Evolutionary conservation across 2,329 filamentous ascomycete genomes (phyloP).

Genomic region (Fusarium hainanense): DNA sequence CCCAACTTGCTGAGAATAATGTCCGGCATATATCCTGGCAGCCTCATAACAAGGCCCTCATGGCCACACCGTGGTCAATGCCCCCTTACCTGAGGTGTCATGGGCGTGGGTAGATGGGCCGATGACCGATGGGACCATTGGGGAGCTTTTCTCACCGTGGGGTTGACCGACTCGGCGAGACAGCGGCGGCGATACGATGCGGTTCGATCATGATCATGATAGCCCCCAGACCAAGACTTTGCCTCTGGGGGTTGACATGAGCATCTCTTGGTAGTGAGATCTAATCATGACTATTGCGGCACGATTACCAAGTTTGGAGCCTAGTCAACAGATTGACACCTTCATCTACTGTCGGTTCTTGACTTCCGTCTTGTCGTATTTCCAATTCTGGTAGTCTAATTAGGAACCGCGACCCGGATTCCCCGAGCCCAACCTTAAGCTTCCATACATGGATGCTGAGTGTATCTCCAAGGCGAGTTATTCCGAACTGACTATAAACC

Average conservation of each 20-base stretch:
- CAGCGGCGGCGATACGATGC: constrained; percentile 35
- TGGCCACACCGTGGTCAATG: constrained; percentile 46
- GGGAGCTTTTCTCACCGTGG: constrained; percentile 36
- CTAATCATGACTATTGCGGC: neutral
- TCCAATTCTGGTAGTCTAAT: constrained; percentile 13
- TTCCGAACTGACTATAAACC: neutral
- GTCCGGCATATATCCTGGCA: constrained; percentile 33
- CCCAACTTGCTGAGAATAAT: constrained; percentile 23
- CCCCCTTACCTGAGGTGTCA: constrained; percentile 35
- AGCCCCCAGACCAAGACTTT: constrained; percentile 4
- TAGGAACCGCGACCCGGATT: constrained; percentile 25
- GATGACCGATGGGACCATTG: constrained; percentile 45
- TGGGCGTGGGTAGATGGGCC: constrained; percentile 45
- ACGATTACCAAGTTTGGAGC: neutral
- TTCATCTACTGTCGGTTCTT: neutral
- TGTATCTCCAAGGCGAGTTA: constrained; percentile 12
- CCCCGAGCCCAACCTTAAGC: constrained; percentile 19
- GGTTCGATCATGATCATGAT: constrained; percentile 31
- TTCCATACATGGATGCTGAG: constrained; percentile 14
- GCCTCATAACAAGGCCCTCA: constrained; percentile 41
- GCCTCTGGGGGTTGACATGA: constrained; percentile 14
- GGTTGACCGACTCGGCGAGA: constrained; percentile 41
- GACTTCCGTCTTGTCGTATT: constrained; percentile 8
- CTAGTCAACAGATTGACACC: neutral
- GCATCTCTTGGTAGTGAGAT: constrained; percentile 10